These are phyloP conservation scores for Elsinoe necatrix DNA, from an alignment of 2,329 filamentous ascomycete genomes.

Conservation along the genomic window DNA sequence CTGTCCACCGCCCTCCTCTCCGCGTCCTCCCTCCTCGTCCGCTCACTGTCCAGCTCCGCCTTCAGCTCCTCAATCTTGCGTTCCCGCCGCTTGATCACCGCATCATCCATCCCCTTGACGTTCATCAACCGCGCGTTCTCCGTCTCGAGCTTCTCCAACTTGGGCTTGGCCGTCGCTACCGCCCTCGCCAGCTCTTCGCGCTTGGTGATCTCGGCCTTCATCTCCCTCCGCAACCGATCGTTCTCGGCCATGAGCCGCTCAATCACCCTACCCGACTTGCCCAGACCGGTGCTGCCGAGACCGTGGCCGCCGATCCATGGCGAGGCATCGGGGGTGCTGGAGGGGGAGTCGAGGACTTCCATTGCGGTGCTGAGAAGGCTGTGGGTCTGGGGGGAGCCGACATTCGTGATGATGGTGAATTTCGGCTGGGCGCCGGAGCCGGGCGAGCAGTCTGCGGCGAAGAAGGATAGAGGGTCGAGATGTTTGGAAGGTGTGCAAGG, in stretches of 20 bases:
- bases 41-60: constrained; percentile 55
- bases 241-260: constrained; percentile 75
- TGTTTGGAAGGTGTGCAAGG: not conserved
- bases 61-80: constrained; percentile 64
- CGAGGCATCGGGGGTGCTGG: constrained; percentile 14
- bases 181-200: constrained; percentile 64
- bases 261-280: constrained; percentile 70
- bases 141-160: constrained; percentile 58
- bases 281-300: constrained; percentile 27
- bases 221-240: constrained; percentile 64
- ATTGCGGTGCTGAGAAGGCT: not conserved
- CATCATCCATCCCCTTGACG: constrained; percentile 63
- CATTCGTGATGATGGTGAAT: constrained; percentile 9
- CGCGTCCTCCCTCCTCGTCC: constrained; percentile 52
- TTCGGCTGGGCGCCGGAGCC: not conserved
- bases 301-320: constrained; percentile 20
- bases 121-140: constrained; percentile 64
- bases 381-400: constrained; percentile 1
- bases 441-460: not conserved
- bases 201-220: constrained; percentile 35
- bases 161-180: constrained; percentile 59
- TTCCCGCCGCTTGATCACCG: constrained; percentile 62
- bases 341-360: constrained; percentile 14
- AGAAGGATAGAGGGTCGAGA: not conserved
- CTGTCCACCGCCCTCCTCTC: constrained; percentile 51